Base-by-base conservation (phyloP, 148 eudicot genomes). In the Rheum nobile region DNA sequence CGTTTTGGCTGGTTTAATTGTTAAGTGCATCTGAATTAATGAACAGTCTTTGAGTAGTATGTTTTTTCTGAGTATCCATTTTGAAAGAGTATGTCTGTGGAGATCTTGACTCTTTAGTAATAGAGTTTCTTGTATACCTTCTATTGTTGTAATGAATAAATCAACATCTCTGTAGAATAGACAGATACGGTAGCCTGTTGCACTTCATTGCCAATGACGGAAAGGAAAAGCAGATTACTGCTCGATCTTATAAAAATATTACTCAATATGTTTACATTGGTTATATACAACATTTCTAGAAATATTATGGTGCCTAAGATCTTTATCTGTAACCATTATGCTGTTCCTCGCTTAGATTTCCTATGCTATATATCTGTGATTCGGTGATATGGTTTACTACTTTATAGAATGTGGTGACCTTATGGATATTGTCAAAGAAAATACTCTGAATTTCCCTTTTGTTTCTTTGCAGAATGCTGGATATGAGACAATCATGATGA, bases 401-500 rank as follows among this genome's bases (percentile, higher is more conserved):
- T n/a, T n/a, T n/a, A n/a, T n/a, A n/a, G n/a, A 13, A 65, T 17
- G 6, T 65, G 70, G 38, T 34, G 39, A 65, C 14, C 39, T 8
- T 65, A 14, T 65, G 39, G 8, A 34, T 65, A 6, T 34, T 65
- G 70, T 17, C 16, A 13, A 21, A 32, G 70, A 61, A 61, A 61
- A 2, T 13, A 61, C 29, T 55, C 28, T 19, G 1, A 55, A 28
- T 6, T 28, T 46, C 57, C 50, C 72, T 72, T 80, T 59, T 71
- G 13, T 77, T 72, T 77, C 39, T 43, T 71, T 74, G 71, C 83
- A 92, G 99, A 73, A 72, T 76, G 97, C 96, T 78, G 99, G 99
- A 80, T 96, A 84, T 67, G 97, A 96, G 80, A 92, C 99, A 34
- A 96, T 96, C 79, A 96, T 96, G 99, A 96, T 96, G 99, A 96